A percentile compares a stretch with the other conserved stretches of the same genome.
phyloP scores from a whole-genome alignment of 352 stramenopile species.

The Globisporangium perplexum region DNA sequence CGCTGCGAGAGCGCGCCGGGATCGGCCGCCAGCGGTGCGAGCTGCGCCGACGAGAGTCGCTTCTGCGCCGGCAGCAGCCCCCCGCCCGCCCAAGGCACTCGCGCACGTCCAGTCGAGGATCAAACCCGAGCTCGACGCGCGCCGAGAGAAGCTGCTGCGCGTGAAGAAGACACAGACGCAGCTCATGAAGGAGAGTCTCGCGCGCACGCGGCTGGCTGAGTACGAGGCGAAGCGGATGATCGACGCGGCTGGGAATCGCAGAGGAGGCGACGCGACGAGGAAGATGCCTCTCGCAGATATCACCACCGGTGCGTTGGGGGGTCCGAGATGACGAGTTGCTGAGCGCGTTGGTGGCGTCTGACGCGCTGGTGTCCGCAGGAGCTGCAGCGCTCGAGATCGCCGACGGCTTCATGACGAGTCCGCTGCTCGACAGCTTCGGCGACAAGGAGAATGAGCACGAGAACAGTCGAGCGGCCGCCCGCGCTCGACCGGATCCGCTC shows the following conservation, averaged over 20 bases:
- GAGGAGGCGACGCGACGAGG: constrained; percentile 6
- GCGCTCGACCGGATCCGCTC: constrained; percentile 25
- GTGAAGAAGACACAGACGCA: constrained; percentile 78
- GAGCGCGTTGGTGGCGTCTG: not conserved
- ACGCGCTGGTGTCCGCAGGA: too few species aligned
- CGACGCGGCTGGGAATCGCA: constrained; percentile 5
- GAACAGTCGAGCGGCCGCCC: not conserved
- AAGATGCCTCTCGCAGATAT: constrained; percentile 47
- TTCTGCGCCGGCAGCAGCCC: not conserved
- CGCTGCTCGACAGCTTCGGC: constrained; percentile 64
- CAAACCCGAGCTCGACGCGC: constrained; percentile 46
- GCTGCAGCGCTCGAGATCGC: constrained; percentile 77
- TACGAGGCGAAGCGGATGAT: constrained; percentile 39
- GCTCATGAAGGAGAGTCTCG: constrained; percentile 62
- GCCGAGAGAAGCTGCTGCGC: constrained; percentile 53
- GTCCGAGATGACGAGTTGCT: too few species aligned
- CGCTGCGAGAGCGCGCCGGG: not conserved
- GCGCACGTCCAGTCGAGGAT: constrained; percentile 57
- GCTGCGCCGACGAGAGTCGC: not conserved
- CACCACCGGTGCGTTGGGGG: constrained; percentile 34
- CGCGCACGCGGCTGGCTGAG: constrained; percentile 44
- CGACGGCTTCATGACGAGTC: constrained; percentile 70
- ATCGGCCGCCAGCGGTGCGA: not conserved
- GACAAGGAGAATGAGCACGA: constrained; percentile 8
- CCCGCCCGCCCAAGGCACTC: constrained; percentile 13